Conservation (phyloP, 2,329 filamentous ascomycete genomes). For the Exophiala sp. region DNA sequence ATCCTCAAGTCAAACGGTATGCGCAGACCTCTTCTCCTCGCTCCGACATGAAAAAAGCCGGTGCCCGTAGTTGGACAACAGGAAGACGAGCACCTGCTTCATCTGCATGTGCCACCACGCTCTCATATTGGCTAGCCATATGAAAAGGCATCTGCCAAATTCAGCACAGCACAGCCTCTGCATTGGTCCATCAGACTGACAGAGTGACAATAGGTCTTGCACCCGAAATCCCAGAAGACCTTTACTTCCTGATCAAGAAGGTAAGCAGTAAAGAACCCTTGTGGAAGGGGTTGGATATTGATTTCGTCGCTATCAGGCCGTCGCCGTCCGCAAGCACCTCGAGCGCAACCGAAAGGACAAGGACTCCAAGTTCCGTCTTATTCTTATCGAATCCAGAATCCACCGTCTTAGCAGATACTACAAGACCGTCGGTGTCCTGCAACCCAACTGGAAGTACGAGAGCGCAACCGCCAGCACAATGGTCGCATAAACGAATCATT, state of each 20-base stretch:
- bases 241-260: constrained; percentile 99
- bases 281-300: background rate
- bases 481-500: constrained; percentile 62
- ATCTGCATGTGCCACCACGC: background rate
- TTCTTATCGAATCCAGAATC: constrained; percentile 99
- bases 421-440: constrained; percentile 80
- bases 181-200: constrained; percentile 76
- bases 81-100: constrained; percentile 19
- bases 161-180: constrained; percentile 60
- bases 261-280: constrained; percentile 45
- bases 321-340: constrained; percentile 99
- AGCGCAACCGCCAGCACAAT: constrained; percentile 90
- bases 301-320: constrained; percentile 55
- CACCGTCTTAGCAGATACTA: constrained; percentile 99
- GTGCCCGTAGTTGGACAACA: too few relatives aligned
- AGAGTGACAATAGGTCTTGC: constrained; percentile 96
- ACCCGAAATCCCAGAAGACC: constrained; percentile 97
- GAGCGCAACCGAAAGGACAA: constrained; percentile 99
- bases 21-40: constrained; percentile 40
- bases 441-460: constrained; percentile 99
- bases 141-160: background rate
- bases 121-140: background rate
- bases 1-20: constrained; percentile 98
- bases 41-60: background rate
- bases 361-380: constrained; percentile 99